Evolutionary conservation across 2,329 filamentous ascomycete genomes (phyloP), one percentile per base, ranked within the genome.

Genomic region (Talaromyces sp.): DNA sequence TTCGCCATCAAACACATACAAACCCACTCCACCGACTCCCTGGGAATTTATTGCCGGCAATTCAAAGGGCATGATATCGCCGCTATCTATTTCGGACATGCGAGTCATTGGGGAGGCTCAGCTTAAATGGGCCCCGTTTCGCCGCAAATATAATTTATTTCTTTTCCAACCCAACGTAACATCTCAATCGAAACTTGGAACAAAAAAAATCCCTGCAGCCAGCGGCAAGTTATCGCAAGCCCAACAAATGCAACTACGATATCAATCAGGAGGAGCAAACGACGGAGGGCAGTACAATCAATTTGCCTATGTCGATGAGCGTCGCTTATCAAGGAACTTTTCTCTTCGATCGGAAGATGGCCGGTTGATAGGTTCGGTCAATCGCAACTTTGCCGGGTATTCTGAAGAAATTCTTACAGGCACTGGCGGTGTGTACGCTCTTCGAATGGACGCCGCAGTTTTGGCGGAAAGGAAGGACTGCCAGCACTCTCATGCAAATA

Each of bases 281-380:
- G 52, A 41, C 38, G 70, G 73, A 61, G 77, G 80, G 19, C 77
- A 79, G 57, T 85, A 84, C 72, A 69, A 75, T 17, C 85, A 87
- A 65, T 88, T 88, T 67, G 85, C 85, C 3, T 80, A 82, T 51
- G 81, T 88, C 11, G 78, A 87, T 66, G 85, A 87, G 66, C 84
- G 82, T 0, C 84, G 86, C 67, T 71, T 88, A 0, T 86, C 83
- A 9, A 88, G 85, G 85, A 84, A 88, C 69, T 88, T 88, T 69
- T 80, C 81, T 10, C 75, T 88, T 3, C 78, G 77, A 35, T 79
- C 80, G 2, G 78, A 81, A 57, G 76, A 83, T 26, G 69, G 74
- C 48, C 74, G 72, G 2, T 71, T 84, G 12, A 80, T 87, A 58
- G 85, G 85, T 48, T 83, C 81, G 2, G 85, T 88, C 3, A 87